Evolutionary conservation across 805 yeast genomes (phyloP).

Genomic region (Candida maris): DNA sequence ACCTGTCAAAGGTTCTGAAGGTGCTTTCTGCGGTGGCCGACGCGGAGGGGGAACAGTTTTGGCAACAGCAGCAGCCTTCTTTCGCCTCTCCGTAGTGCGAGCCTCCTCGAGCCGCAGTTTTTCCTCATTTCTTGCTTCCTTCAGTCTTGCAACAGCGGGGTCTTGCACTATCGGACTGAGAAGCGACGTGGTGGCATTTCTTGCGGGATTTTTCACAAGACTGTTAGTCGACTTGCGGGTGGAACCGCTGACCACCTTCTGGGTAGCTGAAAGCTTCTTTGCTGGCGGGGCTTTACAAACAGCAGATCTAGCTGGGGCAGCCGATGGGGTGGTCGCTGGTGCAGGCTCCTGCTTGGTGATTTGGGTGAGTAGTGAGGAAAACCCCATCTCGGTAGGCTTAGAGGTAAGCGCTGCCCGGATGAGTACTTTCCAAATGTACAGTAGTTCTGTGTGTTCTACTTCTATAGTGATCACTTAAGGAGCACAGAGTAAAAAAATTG

Average conservation of each 20-base stretch:
- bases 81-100: not conserved
- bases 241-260: too few relatives aligned
- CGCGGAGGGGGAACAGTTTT: not conserved
- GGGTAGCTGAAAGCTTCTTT: not conserved
- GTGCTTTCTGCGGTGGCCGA: not conserved
- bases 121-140: conserved; percentile 62
- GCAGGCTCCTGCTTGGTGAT: conserved; percentile 24
- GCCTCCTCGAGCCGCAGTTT: conserved; percentile 20
- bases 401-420: too few relatives aligned
- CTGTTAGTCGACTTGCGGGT: too few relatives aligned
- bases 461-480: too few relatives aligned
- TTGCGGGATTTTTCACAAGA: too few relatives aligned
- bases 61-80: not conserved
- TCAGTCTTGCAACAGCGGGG: conserved; percentile 67
- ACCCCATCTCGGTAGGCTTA: too few relatives aligned
- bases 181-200: not conserved
- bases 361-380: conserved; percentile 27
- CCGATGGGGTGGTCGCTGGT: not conserved
- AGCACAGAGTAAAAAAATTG: too few relatives aligned
- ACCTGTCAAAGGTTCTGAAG: conserved; percentile 2
- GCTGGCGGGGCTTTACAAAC: too few relatives aligned
- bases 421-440: too few relatives aligned
- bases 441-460: too few relatives aligned
- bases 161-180: conserved; percentile 32
- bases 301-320: not conserved